phyloP scores from a whole-genome alignment of 2,329 filamentous ascomycete species.

The Pseudogymnoascus sp. region DNA sequence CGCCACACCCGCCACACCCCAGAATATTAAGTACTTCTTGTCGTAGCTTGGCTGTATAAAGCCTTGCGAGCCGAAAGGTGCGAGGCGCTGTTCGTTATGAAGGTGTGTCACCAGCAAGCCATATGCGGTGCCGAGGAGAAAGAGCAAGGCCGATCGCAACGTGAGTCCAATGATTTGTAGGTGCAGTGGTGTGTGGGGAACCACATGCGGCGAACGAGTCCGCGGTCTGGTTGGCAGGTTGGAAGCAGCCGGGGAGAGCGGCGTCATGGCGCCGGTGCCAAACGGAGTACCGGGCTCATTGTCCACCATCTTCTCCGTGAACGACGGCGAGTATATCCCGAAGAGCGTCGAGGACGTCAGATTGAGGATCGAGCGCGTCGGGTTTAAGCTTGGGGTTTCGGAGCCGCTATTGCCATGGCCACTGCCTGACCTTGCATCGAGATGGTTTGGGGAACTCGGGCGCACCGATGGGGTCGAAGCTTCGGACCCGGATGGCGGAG shows the following conservation, averaged over 20 bases:
- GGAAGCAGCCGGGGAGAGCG: constrained; percentile 40
- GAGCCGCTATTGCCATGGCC: constrained; percentile 17
- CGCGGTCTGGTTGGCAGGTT: constrained; percentile 17
- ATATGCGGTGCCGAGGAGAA: constrained; percentile 73
- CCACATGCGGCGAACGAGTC: not conserved
- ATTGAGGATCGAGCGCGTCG: constrained; percentile 74
- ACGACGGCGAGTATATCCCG: constrained; percentile 75
- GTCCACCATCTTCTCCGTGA: constrained; percentile 40
- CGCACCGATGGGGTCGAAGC: constrained; percentile 34
- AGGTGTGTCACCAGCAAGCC: constrained; percentile 74
- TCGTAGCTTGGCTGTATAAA: constrained; percentile 38
- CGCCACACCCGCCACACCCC: constrained; percentile 72
- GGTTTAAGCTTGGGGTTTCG: constrained; percentile 44
- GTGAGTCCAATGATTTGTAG: constrained; percentile 35
- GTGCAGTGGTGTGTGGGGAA: not conserved
- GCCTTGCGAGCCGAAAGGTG: constrained; percentile 48
- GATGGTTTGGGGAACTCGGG: constrained; percentile 54
- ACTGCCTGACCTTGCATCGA: constrained; percentile 51
- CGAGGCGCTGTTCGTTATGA: constrained; percentile 60
- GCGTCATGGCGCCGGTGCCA: constrained; percentile 70
- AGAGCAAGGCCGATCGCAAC: constrained; percentile 60
- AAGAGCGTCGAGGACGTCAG: constrained; percentile 83
- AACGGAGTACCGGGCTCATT: constrained; percentile 64
- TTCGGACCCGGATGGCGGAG: constrained; percentile 36
- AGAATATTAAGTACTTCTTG: constrained; percentile 67